These are phyloP conservation scores for Scutellaria galericulata DNA, from an alignment of 257 asterid genomes.

Conservation along the genomic window DNA sequence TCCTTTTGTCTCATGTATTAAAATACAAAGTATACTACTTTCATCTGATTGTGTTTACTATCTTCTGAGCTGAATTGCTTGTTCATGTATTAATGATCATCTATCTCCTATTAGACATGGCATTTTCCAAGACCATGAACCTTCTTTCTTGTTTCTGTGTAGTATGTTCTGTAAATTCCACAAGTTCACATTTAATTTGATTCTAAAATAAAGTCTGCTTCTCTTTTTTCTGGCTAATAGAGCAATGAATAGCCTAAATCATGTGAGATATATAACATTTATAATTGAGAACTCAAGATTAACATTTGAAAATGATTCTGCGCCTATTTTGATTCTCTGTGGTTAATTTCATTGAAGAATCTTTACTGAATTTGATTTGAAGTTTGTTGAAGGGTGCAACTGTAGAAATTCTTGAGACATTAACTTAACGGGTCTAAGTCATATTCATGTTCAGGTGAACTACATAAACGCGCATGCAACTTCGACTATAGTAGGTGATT, in stretches of 20 bases:
- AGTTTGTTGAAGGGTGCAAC: slow-evolving; percentile 8
- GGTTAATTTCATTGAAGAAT: neutral
- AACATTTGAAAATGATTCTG: neutral
- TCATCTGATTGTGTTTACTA: neutral
- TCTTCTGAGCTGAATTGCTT: neutral
- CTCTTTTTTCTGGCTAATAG: slow-evolving; percentile 9
- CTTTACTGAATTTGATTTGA: slow-evolving; percentile 1
- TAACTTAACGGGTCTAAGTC: slow-evolving; percentile 1
- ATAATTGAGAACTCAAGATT: neutral
- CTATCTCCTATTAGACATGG: neutral
- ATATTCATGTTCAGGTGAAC: slow-evolving; percentile 68
- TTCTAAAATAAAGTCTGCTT: neutral
- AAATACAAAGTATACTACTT: neutral
- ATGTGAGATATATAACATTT: neutral
- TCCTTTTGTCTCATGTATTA: neutral
- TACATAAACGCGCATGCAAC: slow-evolving; percentile 97
- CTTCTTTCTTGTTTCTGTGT: neutral
- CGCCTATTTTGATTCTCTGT: neutral
- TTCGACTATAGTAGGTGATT: slow-evolving; percentile 88
- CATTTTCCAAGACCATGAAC: neutral
- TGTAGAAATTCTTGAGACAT: neutral
- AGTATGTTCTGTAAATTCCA: neutral
- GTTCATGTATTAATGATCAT: neutral
- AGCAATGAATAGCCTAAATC: neutral
- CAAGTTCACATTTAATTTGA: neutral